Evolutionary conservation across 2,329 filamentous ascomycete species (phyloP).

Genomic region (Atkinsonella texensis): DNA sequence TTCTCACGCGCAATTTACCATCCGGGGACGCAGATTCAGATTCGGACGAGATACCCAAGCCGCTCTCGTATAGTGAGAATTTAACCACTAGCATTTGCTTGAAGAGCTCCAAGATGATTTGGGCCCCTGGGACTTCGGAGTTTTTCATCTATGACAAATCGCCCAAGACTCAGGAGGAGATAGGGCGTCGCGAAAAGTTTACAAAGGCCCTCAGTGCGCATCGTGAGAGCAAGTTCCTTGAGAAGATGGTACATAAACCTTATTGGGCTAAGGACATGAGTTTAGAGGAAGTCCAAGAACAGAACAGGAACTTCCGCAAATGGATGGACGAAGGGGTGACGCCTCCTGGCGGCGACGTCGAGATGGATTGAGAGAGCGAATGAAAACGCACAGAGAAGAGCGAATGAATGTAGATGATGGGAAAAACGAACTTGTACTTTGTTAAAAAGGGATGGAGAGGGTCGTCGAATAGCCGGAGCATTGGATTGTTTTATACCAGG

Average conservation of each 20-base stretch:
- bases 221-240: constrained; percentile 57
- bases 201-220: constrained; percentile 45
- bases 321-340: constrained; percentile 39
- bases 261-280: constrained; percentile 70
- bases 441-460: not conserved
- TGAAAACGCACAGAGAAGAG: no score
- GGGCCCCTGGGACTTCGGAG: constrained; percentile 57
- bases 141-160: constrained; percentile 61
- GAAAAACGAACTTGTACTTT: not conserved
- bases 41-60: constrained; percentile 48
- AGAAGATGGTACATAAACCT: constrained; percentile 74
- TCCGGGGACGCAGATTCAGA: constrained; percentile 49
- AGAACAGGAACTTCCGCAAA: constrained; percentile 51
- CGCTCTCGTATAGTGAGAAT: constrained; percentile 52
- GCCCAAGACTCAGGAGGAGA: constrained; percentile 55
- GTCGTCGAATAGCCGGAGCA: constrained; percentile 3
- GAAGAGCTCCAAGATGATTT: constrained; percentile 70
- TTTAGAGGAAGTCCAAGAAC: constrained; percentile 63
- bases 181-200: constrained; percentile 33
- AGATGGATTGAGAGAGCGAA: constrained; percentile 2
- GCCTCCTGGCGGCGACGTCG: constrained; percentile 13
- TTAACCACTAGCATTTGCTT: constrained; percentile 63
- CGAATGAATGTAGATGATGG: not conserved
- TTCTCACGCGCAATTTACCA: constrained; percentile 61
- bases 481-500: constrained; percentile 4